Evolutionary conservation across 1,139 yeast species (phyloP), one percentile per base, ranked within the genome.

Genomic region (Candida gigantensis): DNA sequence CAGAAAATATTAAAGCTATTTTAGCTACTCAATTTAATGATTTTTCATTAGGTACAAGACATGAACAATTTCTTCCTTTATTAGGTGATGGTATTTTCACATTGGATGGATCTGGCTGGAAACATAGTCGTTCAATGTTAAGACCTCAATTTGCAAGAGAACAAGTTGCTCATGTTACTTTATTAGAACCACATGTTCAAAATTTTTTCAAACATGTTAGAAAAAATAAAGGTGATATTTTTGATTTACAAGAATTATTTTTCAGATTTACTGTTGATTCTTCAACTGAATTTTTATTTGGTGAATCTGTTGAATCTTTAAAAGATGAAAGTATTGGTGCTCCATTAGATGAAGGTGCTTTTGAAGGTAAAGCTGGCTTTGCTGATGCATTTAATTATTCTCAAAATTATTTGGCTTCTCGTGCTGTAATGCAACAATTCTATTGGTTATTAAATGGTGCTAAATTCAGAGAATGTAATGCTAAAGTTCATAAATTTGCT

Each of bases 1-100:
- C 72, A 6, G 72, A 65, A 41, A 63, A 66, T 48, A 56, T 68
- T 47, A 57, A 67, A 46, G 72, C 73, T 3, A 41, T 68, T 9
- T 57, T 67, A 43, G 68, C 70, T 25, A 64, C 71, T 20, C 71
- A 71, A 40, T 77, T 77, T 51, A 64, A 64, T 46, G 81, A 77
- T 41, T 77, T 72, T 53, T 65, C 67, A 11, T 64, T 78, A 30
- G 83, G 83, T 3, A 51, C 55, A 8, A 70, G 83, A 46, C 71
- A 72, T 51, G 50, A 50, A 4, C 63, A 59, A 30, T 64, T 76
- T 49, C 43, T 44, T 30, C 74, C 77, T 4, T 53, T 74, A 17
- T 58, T 77, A 33, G 83, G 83, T 6, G 74, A 74, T 40, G 83
- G 84, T 3, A 77, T 77, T 41, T 77, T 77, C 57, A 76, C 81